Base-by-base conservation (phyloP, 163 green algal species). In the Prototheca wickerhamii region DNA sequence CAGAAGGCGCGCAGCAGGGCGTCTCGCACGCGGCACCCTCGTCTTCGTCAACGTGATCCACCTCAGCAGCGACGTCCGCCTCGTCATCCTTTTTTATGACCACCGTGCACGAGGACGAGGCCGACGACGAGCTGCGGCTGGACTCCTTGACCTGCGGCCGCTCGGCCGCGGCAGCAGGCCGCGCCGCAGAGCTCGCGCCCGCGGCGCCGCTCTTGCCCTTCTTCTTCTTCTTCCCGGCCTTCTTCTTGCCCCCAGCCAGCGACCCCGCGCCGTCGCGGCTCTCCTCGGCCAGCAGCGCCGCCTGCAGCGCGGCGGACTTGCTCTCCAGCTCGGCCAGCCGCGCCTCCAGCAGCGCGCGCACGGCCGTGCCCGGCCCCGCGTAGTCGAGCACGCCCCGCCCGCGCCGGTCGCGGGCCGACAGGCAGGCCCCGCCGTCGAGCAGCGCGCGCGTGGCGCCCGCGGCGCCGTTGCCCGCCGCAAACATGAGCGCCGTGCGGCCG, bases 401-500 rank as follows among this genome's bases (percentile, higher is more conserved):
- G 0, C 83, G 67, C 4, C 78, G 61, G 73, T 91, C 85, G 4
- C 82, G 65, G 26, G 77, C 69, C n/a, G 73, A 66, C 5, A 90
- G 71, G 37, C 61, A 81, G 4, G 84, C 84, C 32, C 72, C 72
- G 0, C 68, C 72, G 18, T 72, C 69, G 35, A 92, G 70, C 59
- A 85, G 65, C 25, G 73, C 75, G 42, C 64, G 37, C 20, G 68
- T 33, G 3, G 85, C 83, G 43, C 35, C 68, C 33, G 69, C 73
- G 5, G 76, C 73, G 26, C 60, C 61, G 63, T 72, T 82, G 64
- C 74, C 80, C 1, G 81, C 85, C 2, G 86, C 84, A 74, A 89
- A 91, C 85, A 92, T 92, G 33, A 92, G 79, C 8, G 86, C 86
- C 4, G 69, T 76, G 35, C 82, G 70, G 40, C 79, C 85, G 44